phyloP scores from a whole-genome alignment of 1,284 basidiomycete species.

The Rhodotorula sp. region DNA sequence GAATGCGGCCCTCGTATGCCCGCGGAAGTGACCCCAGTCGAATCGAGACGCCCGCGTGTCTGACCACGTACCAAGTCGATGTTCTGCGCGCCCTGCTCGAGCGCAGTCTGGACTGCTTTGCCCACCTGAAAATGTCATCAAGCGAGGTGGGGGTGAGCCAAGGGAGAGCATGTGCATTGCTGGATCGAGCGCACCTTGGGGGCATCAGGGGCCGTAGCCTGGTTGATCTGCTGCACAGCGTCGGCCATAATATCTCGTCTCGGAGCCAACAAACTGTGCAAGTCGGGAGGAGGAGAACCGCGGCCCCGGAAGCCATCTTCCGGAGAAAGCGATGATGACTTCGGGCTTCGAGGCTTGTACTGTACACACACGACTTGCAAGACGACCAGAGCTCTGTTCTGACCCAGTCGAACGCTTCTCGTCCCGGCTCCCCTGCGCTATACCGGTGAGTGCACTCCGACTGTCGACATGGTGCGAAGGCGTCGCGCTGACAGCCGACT shows the following conservation, averaged over 20 bases:
- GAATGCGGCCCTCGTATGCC: neutral
- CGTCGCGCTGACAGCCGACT: too few relatives aligned
- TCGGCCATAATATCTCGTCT: neutral
- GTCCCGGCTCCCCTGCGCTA: too few relatives aligned
- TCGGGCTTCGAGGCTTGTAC: too few relatives aligned
- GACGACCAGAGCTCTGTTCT: too few relatives aligned
- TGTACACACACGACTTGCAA: neutral
- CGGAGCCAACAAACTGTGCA: neutral
- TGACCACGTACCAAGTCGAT: constrained; percentile 30
- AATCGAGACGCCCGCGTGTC: neutral
- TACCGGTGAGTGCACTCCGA: too few relatives aligned
- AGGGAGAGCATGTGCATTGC: neutral
- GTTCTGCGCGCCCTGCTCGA: constrained; percentile 39
- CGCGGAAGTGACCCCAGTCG: neutral
- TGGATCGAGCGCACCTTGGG: constrained; percentile 8
- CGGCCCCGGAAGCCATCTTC: neutral
- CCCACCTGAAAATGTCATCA: constrained; percentile 35
- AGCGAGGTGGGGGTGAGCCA: neutral
- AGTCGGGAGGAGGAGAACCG: neutral
- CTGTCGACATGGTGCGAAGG: too few relatives aligned
- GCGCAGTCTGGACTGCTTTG: constrained; percentile 38
- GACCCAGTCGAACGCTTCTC: too few relatives aligned
- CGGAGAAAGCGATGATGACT: neutral
- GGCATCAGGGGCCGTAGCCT: neutral
- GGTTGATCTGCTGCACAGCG: constrained; percentile 7